Percentiles rank a stretch among this genome's conserved stretches.
Conservation (phyloP, 2,329 filamentous ascomycete genomes). For the Chlorencoelia australis region DNA sequence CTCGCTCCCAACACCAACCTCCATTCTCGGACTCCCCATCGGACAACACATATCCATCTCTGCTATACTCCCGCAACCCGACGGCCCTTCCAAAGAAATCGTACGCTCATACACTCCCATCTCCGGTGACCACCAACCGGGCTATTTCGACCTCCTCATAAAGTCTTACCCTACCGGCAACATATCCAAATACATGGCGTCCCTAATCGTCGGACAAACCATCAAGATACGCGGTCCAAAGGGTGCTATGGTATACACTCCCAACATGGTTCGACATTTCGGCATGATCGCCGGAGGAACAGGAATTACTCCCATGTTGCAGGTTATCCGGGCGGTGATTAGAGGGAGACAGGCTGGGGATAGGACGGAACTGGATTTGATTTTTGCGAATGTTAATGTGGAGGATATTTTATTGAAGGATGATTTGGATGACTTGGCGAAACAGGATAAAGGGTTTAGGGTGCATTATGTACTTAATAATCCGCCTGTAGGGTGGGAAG, state of each 20-base stretch:
- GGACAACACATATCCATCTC: conserved; percentile 98
- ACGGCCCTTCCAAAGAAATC: conserved; percentile 71
- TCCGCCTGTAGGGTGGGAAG: conserved; percentile 82
- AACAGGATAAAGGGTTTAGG: conserved; percentile 70
- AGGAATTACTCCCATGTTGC: conserved; percentile 96
- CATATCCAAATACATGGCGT: conserved; percentile 88
- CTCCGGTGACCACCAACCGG: conserved; percentile 77
- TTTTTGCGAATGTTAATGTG: conserved; percentile 91
- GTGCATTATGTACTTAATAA: conserved; percentile 96
- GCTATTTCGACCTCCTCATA: conserved; percentile 92
- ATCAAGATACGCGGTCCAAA: conserved; percentile 93
- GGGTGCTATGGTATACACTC: conserved; percentile 94
- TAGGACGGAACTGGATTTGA: conserved; percentile 80
- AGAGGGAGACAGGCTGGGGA: conserved; percentile 70
- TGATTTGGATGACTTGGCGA: conserved; percentile 71
- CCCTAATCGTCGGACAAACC: conserved; percentile 69
- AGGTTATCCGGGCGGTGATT: conserved; percentile 85
- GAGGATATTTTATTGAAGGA: conserved; percentile 92
- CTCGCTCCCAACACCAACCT: conserved; percentile 62
- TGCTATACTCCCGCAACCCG: conserved; percentile 54
- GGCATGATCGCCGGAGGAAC: conserved; percentile 98
- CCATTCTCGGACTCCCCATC: conserved; percentile 91
- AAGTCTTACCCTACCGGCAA: conserved; percentile 97
- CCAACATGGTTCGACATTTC: conserved; percentile 93
- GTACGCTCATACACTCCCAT: conserved; percentile 89